A percentile compares a stretch with the other conserved stretches of the same genome.
Evolutionary conservation across 305 asterid species (phyloP).

Genomic region (Stenogyne calaminthoides): DNA sequence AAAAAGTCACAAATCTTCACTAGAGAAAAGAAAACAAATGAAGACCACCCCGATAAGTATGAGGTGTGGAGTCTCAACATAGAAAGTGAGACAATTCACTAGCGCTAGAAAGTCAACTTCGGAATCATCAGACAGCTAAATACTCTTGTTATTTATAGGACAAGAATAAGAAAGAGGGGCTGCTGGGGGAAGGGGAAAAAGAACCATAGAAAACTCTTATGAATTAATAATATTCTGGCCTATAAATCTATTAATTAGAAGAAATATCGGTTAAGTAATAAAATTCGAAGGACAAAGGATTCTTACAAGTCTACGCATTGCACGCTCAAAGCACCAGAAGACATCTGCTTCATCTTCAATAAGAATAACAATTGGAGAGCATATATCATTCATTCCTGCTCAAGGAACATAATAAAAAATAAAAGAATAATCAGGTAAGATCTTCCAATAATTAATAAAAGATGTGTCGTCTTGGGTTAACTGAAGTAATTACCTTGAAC

Average conservation of each 20-base stretch:
- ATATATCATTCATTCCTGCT: conserved; percentile 97
- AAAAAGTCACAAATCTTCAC: neutral
- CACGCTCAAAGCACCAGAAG: conserved; percentile 97
- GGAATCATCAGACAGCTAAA: conserved; percentile 12
- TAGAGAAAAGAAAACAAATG: conserved; percentile 15
- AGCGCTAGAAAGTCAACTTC: neutral
- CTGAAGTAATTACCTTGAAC: conserved; percentile 79
- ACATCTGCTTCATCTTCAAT: conserved; percentile 96
- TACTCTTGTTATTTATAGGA: neutral
- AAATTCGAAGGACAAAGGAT: conserved; percentile 7
- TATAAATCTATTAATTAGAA: neutral
- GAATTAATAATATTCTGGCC: neutral
- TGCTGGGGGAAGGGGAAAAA: neutral
- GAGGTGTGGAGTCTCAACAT: conserved; percentile 3
- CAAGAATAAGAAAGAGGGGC: neutral
- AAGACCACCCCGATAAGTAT: conserved; percentile 7
- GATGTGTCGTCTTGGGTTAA: conserved; percentile 24
- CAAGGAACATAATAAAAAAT: conserved; percentile 33
- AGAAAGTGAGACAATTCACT: neutral
- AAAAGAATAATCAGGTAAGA: conserved; percentile 28
- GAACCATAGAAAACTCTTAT: neutral
- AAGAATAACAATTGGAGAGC: conserved; percentile 94
- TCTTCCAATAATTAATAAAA: conserved; percentile 29
- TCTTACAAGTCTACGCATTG: conserved; percentile 93
- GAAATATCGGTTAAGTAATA: neutral